Percentiles rank a stretch among this genome's conserved stretches.
Evolutionary conservation across 2,329 filamentous ascomycete species (phyloP).

Genomic region (Fusarium austroafricanum): DNA sequence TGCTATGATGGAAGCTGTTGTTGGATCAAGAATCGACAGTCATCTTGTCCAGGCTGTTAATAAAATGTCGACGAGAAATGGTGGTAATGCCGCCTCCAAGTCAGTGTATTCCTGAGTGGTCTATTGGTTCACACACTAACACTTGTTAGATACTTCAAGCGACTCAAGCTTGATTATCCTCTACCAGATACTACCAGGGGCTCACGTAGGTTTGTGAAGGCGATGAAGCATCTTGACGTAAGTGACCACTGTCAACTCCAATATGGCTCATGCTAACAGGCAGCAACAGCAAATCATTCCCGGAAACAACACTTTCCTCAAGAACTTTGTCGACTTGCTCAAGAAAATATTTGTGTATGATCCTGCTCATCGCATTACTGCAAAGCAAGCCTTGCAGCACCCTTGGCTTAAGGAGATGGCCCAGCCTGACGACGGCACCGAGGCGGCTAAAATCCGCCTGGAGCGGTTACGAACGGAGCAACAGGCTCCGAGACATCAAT

Average conservation of each 20-base stretch:
- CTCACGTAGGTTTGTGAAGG: slow-evolving; percentile 74
- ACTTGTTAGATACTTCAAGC: slow-evolving; percentile 71
- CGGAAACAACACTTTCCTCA: slow-evolving; percentile 67
- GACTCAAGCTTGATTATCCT: slow-evolving; percentile 73
- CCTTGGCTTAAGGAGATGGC: slow-evolving; percentile 75
- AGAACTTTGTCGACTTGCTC: slow-evolving; percentile 72
- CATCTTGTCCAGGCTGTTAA: slow-evolving; percentile 63
- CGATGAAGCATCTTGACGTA: slow-evolving; percentile 76
- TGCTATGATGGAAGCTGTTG: slow-evolving; percentile 81
- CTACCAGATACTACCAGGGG: slow-evolving; percentile 71
- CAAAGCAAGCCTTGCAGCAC: slow-evolving; percentile 73
- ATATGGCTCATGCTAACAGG: slow-evolving; percentile 8
- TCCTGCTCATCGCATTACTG: slow-evolving; percentile 72
- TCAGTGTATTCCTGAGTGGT: slow-evolving; percentile 51
- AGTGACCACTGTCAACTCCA: slow-evolving; percentile 36
- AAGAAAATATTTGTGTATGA: slow-evolving; percentile 77
- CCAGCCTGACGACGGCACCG: slow-evolving; percentile 73
- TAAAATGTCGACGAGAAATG: slow-evolving; percentile 66
- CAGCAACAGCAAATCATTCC: slow-evolving; percentile 71
- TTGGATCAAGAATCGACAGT: slow-evolving; percentile 68
- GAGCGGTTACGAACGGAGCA: slow-evolving; percentile 61
- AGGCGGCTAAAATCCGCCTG: slow-evolving; percentile 72
- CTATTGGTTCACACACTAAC: slow-evolving; percentile 42
- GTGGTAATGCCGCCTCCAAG: slow-evolving; percentile 73
- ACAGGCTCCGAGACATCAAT: slow-evolving; percentile 46